Base-by-base conservation (phyloP, 1,284 basidiomycete genomes). In the Microbotryum lychnidis-dioicae region DNA sequence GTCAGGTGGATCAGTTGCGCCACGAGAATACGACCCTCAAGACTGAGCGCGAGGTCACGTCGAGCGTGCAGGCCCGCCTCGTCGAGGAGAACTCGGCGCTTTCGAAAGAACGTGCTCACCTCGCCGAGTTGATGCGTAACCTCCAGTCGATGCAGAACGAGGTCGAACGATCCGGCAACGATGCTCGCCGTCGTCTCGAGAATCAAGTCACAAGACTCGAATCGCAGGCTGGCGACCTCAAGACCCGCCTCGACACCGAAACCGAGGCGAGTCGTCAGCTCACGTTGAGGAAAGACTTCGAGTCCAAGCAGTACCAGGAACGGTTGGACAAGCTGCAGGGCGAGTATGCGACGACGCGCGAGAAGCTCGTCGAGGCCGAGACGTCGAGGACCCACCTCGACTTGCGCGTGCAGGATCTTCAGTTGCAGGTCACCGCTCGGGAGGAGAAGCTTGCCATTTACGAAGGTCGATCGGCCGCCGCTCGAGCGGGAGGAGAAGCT, bases 111-210 rank as follows among this genome's bases (percentile, higher is more conserved):
- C 84, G 90, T 10, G 84, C 87, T 6, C 86, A 87, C 64, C 79
- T 97, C 10, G 84, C 88, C 21, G 88, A 91, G 72, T 80, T 96
- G 21, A 88, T 96, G 81, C 79, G 82, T 27, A 93, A 88, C 70
- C 84, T 93, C 31, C 89, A 91, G 75, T 86, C 83, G 71, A 91
- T 97, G 84, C 88, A 91, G 70, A 83, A 82, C 59, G 91, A 96
- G 71, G 80, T 89, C 18, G 91, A 94, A 72, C 81, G 84, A 46
- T 86, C 87, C 0, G 84, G 85, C 12, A 83, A 85, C 69, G 91
- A 90, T 64, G 87, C 90, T 70, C 81, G 87, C 16, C 79, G 83
- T 25, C 82, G 88, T 20, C 77, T 94, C 37, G 91, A 96, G 75
- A 83, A 79, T 62, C 85, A 91, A 66, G 77, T 92, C 45, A 83